phyloP scores from a whole-genome alignment of 164 flowering plant genomes.

The Aristolochia fimbriata region DNA sequence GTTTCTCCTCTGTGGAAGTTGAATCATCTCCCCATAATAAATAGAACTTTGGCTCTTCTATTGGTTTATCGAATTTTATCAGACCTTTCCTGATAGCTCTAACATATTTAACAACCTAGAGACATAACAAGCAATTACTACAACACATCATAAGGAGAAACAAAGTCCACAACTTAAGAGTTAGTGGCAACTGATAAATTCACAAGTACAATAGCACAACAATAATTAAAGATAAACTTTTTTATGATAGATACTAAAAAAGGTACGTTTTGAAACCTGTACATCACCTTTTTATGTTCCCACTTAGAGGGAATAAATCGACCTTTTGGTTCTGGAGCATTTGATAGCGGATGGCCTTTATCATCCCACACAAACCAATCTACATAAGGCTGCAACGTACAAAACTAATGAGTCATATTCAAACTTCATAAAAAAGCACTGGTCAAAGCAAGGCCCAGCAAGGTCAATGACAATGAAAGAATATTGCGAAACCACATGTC shows the following conservation, averaged over 20 bases:
- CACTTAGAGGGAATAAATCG: conserved; percentile 89
- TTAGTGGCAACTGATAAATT: too few relatives aligned
- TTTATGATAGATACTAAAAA: neutral
- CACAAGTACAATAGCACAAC: neutral
- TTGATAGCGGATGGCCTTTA: conserved; percentile 72
- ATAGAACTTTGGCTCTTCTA: conserved; percentile 51
- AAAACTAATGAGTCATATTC: neutral
- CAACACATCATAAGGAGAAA: conserved; percentile 1
- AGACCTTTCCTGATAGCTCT: conserved; percentile 71
- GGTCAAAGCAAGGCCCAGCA: too few relatives aligned
- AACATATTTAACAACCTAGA: conserved; percentile 50
- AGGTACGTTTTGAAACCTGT: neutral
- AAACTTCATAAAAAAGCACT: neutral
- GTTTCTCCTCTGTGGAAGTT: conserved; percentile 33
- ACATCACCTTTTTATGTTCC: conserved; percentile 54
- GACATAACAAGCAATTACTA: conserved; percentile 7
- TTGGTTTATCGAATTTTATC: conserved; percentile 68
- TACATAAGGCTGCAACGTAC: conserved; percentile 60
- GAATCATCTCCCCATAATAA: conserved; percentile 84
- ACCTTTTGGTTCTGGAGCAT: conserved; percentile 96
- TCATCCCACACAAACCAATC: conserved; percentile 83
- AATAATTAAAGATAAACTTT: neutral
- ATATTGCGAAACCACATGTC: neutral
- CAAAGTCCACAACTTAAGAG: too few relatives aligned
- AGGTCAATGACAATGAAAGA: too few relatives aligned